Evolutionary conservation across 2,329 filamentous ascomycete species (phyloP), one percentile per base, ranked within the genome.

Genomic region (Ciborinia camelliae): DNA sequence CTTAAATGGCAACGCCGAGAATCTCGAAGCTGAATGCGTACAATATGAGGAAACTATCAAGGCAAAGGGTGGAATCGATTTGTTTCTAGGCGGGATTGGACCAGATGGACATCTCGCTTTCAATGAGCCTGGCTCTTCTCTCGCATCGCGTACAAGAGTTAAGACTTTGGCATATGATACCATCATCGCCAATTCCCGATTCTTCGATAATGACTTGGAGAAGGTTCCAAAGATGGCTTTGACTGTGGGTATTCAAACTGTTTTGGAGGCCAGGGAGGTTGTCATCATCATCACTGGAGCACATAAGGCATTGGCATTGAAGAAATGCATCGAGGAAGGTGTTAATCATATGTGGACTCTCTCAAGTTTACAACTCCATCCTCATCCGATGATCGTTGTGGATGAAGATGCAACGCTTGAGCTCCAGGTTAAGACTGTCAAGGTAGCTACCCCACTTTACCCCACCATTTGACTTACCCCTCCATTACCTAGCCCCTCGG

Each of bases 301-400:
- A 51, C 90, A 91, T 80, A 96, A 96, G 77, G 86, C 91, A 0
- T 80, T 90, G 41, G 91, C 91, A 35, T 79, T 96, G 68, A 89
- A 93, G 76, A 89, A 86, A 72, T 92, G 90, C 71, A 85, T 96
- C 68, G 91, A 96, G 76, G 88, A 89, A 64, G 89, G 89, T 37
- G 85, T 96, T 67, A 94, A 92, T 76, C 91, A 95, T 78, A 94
- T 94, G 90, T 96, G 91, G 91, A 94, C 91, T 0, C 82, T 95
- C 8, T 94, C 90, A 10, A 87, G 86, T 63, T 81, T 96, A 50
- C 91, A 96, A 75, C 79, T 94, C 68, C 91, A 95, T 76, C 88
- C 86, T 4, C 89, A 93, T 72, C 88, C 91, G 62, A 86, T 95
- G 81, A 87, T 95, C 69, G 90, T 94, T 12, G 90, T 90, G 53